Conservation (phyloP, 2,329 filamentous ascomycete species). For the Sclerotinia sclerotiorum region DNA sequence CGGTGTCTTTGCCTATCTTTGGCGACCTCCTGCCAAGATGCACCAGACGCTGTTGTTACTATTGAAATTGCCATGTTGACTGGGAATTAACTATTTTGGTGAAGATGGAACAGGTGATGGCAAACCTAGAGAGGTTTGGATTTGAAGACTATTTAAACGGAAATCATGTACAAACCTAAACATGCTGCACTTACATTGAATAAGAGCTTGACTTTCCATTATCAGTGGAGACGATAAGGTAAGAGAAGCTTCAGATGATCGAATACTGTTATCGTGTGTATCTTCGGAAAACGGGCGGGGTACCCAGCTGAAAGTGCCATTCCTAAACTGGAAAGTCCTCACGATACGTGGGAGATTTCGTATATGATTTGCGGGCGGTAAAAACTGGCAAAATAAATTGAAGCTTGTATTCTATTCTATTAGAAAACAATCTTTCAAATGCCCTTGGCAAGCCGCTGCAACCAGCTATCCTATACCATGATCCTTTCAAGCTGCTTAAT, state of each 20-base stretch:
- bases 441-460: not conserved
- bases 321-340: conserved; percentile 18
- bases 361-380: not conserved
- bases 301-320: not conserved
- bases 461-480: not conserved
- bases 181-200: not conserved
- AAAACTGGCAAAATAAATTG: not conserved
- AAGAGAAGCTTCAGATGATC: conserved; percentile 1
- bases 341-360: not conserved
- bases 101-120: not conserved
- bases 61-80: conserved; percentile 34
- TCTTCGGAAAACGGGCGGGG: not conserved
- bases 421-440: conserved; percentile 3
- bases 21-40: conserved; percentile 50
- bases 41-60: conserved; percentile 37
- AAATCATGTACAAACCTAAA: not conserved
- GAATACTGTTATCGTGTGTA: not conserved
- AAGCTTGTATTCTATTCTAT: conserved; percentile 14
- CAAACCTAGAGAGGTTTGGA: not conserved
- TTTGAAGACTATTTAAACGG: conserved; percentile 3
- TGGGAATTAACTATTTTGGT: not conserved
- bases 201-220: not conserved
- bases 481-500: not conserved
- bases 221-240: conserved; percentile 10
- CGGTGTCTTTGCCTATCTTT: conserved; percentile 48